Evolutionary conservation across 1,139 yeast species (phyloP).

Genomic region (Sporopachydermia cereana): DNA sequence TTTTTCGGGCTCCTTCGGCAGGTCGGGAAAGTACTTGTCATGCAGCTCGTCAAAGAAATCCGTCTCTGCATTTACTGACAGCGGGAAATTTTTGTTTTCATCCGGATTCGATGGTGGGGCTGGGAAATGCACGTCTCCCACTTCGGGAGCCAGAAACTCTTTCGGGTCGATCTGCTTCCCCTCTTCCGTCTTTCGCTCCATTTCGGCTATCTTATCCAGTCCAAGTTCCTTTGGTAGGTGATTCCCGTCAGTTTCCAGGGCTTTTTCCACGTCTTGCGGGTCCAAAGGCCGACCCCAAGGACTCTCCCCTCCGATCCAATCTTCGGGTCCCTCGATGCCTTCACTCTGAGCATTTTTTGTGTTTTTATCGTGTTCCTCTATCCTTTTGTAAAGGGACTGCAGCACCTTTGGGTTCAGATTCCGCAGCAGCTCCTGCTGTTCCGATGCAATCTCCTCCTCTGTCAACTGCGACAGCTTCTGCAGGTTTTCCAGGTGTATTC

Average conservation of each 20-base stretch:
- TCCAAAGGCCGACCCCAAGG: constrained; percentile 25
- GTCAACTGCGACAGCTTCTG: constrained; percentile 53
- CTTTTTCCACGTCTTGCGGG: constrained; percentile 3
- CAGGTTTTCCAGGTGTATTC: constrained; percentile 68
- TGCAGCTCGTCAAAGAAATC: constrained; percentile 69
- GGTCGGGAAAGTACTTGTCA: constrained; percentile 77
- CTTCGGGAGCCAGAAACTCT: constrained; percentile 6
- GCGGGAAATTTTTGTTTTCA: constrained; percentile 22
- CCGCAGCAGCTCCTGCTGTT: constrained; percentile 53
- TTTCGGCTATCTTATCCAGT: constrained; percentile 5
- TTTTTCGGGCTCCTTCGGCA: constrained; percentile 72
- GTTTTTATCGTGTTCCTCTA: constrained; percentile 10
- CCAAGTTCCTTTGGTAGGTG: constrained; percentile 9
- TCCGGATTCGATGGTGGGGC: constrained; percentile 15
- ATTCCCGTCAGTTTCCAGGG: constrained; percentile 10
- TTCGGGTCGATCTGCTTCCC: constrained; percentile 8
- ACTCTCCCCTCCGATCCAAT: constrained; percentile 62
- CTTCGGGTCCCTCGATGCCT: constrained; percentile 49
- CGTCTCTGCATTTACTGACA: constrained; percentile 57
- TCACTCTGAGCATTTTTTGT: constrained; percentile 21
- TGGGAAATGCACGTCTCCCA: constrained; percentile 17
- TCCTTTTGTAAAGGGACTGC: constrained; percentile 18
- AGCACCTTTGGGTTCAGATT: constrained; percentile 61
- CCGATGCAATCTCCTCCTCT: constrained; percentile 50
- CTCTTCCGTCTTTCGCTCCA: constrained; percentile 7